Evolutionary conservation across 768 basidiomycete species (phyloP).

Genomic region (Auricularia sp.): DNA sequence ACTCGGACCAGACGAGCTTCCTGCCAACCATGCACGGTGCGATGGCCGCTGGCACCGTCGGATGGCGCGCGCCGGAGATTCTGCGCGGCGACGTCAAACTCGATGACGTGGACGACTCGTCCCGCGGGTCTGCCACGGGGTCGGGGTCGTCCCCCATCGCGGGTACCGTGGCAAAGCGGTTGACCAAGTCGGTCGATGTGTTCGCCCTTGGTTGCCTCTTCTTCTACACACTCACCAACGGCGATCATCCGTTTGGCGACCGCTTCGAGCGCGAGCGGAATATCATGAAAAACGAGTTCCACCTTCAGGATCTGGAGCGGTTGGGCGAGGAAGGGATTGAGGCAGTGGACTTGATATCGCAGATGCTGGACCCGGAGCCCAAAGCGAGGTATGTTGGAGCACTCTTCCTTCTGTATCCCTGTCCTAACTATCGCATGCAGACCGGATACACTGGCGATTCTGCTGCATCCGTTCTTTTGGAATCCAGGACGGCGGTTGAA

Average conservation of each 20-base stretch:
- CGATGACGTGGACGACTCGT: slow-evolving; percentile 65
- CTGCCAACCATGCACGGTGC: slow-evolving; percentile 84
- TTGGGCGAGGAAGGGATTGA: slow-evolving; percentile 94
- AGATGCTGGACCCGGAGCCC: slow-evolving; percentile 74
- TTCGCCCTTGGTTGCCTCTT: slow-evolving; percentile 94
- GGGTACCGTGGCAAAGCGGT: slow-evolving; percentile 42
- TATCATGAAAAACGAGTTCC: slow-evolving; percentile 75
- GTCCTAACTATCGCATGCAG: slow-evolving; percentile 28
- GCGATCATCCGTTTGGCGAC: slow-evolving; percentile 90
- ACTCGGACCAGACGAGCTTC: slow-evolving; percentile 93
- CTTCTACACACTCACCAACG: slow-evolving; percentile 84
- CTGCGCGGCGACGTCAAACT: slow-evolving; percentile 87
- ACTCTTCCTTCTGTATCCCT: not conserved
- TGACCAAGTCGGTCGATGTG: slow-evolving; percentile 94
- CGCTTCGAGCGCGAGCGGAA: slow-evolving; percentile 89
- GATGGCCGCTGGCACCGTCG: slow-evolving; percentile 85
- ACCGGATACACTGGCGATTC: slow-evolving; percentile 78
- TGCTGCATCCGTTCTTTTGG: slow-evolving; percentile 97
- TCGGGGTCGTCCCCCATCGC: slow-evolving; percentile 19
- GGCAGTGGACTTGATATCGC: slow-evolving; percentile 65
- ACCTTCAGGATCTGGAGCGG: slow-evolving; percentile 56
- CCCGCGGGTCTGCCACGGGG: slow-evolving; percentile 48
- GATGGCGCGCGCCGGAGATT: slow-evolving; percentile 97
- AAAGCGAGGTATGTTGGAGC: slow-evolving; percentile 48
- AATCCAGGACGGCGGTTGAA: slow-evolving; percentile 70